phyloP scores from a whole-genome alignment of 2,329 filamentous ascomycete species.

The Magnaporthiopsis incrustans region DNA sequence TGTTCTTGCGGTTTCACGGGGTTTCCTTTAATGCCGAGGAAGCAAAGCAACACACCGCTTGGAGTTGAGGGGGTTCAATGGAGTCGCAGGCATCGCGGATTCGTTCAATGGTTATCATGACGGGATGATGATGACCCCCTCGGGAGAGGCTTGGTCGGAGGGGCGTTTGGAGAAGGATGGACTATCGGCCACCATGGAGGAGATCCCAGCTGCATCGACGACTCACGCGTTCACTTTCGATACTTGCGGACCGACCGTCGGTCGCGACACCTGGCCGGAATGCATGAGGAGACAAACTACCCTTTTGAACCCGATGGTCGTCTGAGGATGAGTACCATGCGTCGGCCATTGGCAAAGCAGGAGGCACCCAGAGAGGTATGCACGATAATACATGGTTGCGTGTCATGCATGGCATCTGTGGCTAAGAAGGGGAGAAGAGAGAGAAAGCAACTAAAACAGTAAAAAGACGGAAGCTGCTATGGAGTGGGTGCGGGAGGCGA shows the following conservation, averaged over 20 bases:
- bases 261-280: too few relatives aligned
- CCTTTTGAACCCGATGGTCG: too few relatives aligned
- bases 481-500: neutral
- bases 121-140: constrained; percentile 2
- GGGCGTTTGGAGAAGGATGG: neutral
- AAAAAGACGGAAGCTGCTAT: neutral
- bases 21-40: neutral
- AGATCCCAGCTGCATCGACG: neutral
- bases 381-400: too few relatives aligned
- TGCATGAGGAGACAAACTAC: too few relatives aligned
- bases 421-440: neutral
- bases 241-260: too few relatives aligned
- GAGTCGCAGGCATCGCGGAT: neutral
- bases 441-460: neutral
- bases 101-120: constrained; percentile 1
- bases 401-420: too few relatives aligned
- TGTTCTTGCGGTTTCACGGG: neutral
- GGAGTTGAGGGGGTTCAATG: neutral
- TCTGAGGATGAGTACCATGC: too few relatives aligned
- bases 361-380: too few relatives aligned
- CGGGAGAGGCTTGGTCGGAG: neutral
- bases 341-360: too few relatives aligned
- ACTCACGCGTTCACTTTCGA: too few relatives aligned
- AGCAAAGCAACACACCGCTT: neutral
- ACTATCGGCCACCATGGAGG: neutral